Evolutionary conservation across 805 yeast species (phyloP).

Genomic region (Candida ipomoeae): DNA sequence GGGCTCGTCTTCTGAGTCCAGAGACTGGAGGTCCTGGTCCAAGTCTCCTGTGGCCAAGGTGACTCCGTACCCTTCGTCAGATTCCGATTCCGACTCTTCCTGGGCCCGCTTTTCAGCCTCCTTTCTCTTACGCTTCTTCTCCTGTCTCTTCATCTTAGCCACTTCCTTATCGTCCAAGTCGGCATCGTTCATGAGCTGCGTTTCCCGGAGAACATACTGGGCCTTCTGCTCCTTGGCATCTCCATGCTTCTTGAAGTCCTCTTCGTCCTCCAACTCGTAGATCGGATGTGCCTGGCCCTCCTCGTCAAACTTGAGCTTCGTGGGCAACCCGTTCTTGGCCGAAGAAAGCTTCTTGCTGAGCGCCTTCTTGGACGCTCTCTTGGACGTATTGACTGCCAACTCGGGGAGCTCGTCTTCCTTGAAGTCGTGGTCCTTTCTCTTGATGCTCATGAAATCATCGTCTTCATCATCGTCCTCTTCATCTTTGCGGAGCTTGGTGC

Average conservation of each 20-base stretch:
- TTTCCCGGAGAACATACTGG: slow-evolving; percentile 63
- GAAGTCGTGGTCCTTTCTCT: slow-evolving; percentile 70
- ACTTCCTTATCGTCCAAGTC: slow-evolving; percentile 75
- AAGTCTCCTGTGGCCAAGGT: slow-evolving; percentile 35
- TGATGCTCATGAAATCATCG: slow-evolving; percentile 77
- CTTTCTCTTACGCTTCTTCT: slow-evolving; percentile 83
- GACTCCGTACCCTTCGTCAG: slow-evolving; percentile 27
- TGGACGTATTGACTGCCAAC: slow-evolving; percentile 64
- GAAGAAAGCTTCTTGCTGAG: slow-evolving; percentile 75
- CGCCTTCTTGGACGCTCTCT: slow-evolving; percentile 80
- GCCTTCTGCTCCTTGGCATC: slow-evolving; percentile 66
- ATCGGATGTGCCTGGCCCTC: slow-evolving; percentile 90
- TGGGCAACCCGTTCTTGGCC: slow-evolving; percentile 60
- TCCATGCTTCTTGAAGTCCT: slow-evolving; percentile 72
- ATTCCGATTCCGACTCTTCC: slow-evolving; percentile 36
- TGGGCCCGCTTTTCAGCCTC: slow-evolving; percentile 61
- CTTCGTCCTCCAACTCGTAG: slow-evolving; percentile 88
- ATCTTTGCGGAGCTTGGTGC: slow-evolving; percentile 25
- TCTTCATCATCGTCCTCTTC: slow-evolving; percentile 40
- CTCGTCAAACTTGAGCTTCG: slow-evolving; percentile 84
- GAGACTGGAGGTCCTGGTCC: slow-evolving; percentile 44
- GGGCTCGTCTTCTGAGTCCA: slow-evolving; percentile 32
- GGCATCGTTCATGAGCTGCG: slow-evolving; percentile 60
- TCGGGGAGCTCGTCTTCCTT: slow-evolving; percentile 63
- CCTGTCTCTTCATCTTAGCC: slow-evolving; percentile 74